These are phyloP conservation scores for Cyathus striatus DNA, from an alignment of 768 basidiomycete species.

Conservation along the genomic window DNA sequence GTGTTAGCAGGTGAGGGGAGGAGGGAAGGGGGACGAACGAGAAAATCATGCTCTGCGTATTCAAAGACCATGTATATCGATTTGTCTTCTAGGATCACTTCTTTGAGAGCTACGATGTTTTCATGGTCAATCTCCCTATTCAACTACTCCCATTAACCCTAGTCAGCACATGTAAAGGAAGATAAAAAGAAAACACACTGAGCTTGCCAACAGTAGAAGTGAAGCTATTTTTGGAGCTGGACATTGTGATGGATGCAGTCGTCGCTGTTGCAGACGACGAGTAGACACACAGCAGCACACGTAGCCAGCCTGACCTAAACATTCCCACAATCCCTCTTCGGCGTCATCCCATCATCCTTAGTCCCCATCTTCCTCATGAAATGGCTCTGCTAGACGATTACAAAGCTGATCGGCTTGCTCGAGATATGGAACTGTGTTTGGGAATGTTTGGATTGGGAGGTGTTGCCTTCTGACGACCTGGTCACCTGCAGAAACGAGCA, in stretches of 20 bases:
- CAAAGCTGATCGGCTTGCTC: conserved; percentile 38
- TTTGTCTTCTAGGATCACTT: conserved; percentile 97
- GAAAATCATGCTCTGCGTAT: conserved; percentile 97
- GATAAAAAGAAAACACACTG: conserved; percentile 44
- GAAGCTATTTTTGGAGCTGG: conserved; percentile 56
- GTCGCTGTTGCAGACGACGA: not conserved
- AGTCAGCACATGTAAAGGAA: conserved; percentile 3
- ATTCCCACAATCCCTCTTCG: not conserved
- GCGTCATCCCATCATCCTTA: not conserved
- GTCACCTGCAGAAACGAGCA: conserved; percentile 69
- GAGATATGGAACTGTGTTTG: conserved; percentile 57
- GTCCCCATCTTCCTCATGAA: not conserved
- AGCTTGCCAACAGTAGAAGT: conserved; percentile 95
- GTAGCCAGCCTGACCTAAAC: not conserved
- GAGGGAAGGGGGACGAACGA: conserved; percentile 60
- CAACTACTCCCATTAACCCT: conserved; percentile 49
- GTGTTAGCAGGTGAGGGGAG: too few species aligned
- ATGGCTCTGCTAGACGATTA: conserved; percentile 26
- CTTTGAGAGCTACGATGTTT: conserved; percentile 86
- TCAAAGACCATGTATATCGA: conserved; percentile 99
- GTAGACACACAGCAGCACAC: not conserved
- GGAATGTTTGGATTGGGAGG: too few species aligned
- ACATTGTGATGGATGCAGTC: conserved; percentile 15
- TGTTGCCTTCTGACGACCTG: too few species aligned
- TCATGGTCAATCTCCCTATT: conserved; percentile 89